Base-by-base conservation (phyloP, 352 stramenopile species). In the Lagenidium giganteum region DNA sequence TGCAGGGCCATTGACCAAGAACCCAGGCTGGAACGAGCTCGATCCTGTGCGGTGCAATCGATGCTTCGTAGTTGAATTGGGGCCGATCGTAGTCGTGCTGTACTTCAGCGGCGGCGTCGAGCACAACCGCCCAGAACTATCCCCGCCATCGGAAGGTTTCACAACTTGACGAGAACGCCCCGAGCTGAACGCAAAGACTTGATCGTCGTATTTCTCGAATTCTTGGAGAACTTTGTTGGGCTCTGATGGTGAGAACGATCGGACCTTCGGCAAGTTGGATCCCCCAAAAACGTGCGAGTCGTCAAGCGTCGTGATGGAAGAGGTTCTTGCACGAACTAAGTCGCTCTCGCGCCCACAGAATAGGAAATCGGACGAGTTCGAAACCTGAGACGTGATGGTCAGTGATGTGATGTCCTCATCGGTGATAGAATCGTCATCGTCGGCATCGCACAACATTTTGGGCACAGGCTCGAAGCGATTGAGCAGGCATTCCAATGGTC, bases 181-280 rank as follows among this genome's bases (percentile, higher is more conserved):
- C 33, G 28, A 27, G 14, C 45, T 22, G 33, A 85, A 67, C 3
- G 57, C 60, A 61, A 90, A 90, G 8, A 83, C 78, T 47, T 72
- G 53, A 29, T 90, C 78, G 24, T 90, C 78, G 51, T 90, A 90
- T 32, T 45, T 62, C 26, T 87, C 78, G 31, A 73, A 90, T 31
- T 78, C 64, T 18, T 74, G 64, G 3, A 71, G 37, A 21, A 70
- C 49, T 20, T 64, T 67, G 18, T 64, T 68, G 16, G 70, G 54
- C 18, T 82, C 67, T 9, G 53, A 51, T n/a, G 69, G 56, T 3
- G 71, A 74, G 40, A 67, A 78, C 7, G 67, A 68, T 5, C 61
- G 70, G 5, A 57, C 35, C 56, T 84, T 88, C 3, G 59, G 61
- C 11, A 82, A 37, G 16, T 65, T 47, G 0, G 64, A 61, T 1